phyloP scores from a whole-genome alignment of 2,329 filamentous ascomycete genomes.

The Colletotrichum melonis region DNA sequence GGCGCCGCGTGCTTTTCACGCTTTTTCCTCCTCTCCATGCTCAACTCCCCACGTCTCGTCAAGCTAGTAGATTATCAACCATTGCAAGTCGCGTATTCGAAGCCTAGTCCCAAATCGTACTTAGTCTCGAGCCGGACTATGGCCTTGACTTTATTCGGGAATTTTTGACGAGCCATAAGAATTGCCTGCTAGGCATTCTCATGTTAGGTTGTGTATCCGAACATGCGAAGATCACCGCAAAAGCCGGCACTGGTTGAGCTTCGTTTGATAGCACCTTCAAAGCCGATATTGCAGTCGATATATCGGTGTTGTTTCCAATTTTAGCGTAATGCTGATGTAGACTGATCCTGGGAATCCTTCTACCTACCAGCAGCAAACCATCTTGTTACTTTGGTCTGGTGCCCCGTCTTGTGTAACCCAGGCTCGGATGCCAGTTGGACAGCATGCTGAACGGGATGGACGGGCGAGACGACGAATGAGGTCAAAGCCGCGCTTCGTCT shows the following conservation, averaged over 20 bases:
- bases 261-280: neutral
- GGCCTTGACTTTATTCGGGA: conserved; percentile 46
- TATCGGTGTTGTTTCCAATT: conserved; percentile 24
- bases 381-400: conserved; percentile 11
- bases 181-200: conserved; percentile 4
- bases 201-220: neutral
- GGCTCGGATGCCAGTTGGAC: neutral
- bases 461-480: neutral
- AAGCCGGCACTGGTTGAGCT: conserved; percentile 9
- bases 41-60: conserved; percentile 16
- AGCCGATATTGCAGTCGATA: conserved; percentile 3
- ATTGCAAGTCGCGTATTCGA: neutral
- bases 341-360: neutral
- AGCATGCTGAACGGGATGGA: neutral
- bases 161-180: conserved; percentile 36
- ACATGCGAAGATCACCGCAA: neutral
- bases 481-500: neutral
- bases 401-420: conserved; percentile 19
- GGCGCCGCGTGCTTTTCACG: conserved; percentile 22
- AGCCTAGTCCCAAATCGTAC: conserved; percentile 29
- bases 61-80: neutral
- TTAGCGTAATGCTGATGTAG: conserved; percentile 6
- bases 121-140: conserved; percentile 11
- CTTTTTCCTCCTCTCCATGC: conserved; percentile 9
- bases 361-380: conserved; percentile 3